Evolutionary conservation across 108 stramenopile genomes (phyloP).

Genomic region (Asterionellopsis glacialis): DNA sequence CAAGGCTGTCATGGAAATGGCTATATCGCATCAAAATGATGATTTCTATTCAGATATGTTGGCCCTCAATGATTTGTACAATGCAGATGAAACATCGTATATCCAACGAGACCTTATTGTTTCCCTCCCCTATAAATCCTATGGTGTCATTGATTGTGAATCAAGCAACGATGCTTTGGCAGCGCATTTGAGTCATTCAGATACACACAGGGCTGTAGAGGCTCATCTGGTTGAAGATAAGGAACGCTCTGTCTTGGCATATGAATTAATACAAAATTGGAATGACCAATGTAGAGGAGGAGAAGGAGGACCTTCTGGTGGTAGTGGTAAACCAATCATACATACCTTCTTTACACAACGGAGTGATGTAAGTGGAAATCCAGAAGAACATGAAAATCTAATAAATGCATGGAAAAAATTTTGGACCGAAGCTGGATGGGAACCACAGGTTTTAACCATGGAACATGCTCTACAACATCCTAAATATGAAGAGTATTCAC

Average conservation of each 20-base stretch:
- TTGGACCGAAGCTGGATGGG: slow-evolving; percentile 19
- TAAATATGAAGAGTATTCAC: slow-evolving; percentile 2
- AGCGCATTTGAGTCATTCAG: too few relatives aligned
- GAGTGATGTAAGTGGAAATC: slow-evolving; percentile 9
- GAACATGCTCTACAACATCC: slow-evolving; percentile 10
- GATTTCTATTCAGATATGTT: slow-evolving; percentile 19
- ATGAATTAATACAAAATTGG: too few relatives aligned
- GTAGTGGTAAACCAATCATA: not conserved
- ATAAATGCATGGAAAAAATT: slow-evolving; percentile 15
- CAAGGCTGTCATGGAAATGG: slow-evolving; percentile 4
- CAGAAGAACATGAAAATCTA: slow-evolving; percentile 11
- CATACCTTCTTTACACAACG: slow-evolving; percentile 7
- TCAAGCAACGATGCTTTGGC: too few relatives aligned
- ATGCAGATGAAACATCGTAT: slow-evolving; percentile 2
- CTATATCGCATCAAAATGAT: not conserved
- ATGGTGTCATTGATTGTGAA: too few relatives aligned
- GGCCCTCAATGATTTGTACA: slow-evolving; percentile 11
- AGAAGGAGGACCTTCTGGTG: too few relatives aligned
- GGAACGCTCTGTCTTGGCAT: too few relatives aligned
- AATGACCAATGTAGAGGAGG: too few relatives aligned
- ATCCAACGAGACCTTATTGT: not conserved
- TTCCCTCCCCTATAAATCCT: too few relatives aligned
- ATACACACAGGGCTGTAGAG: too few relatives aligned
- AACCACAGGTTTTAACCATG: slow-evolving; percentile 7
- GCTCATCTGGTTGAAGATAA: too few relatives aligned